These are phyloP conservation scores for Sordariomycetes sp. DNA, from an alignment of 2,329 filamentous ascomycete genomes.

Conservation along the genomic window DNA sequence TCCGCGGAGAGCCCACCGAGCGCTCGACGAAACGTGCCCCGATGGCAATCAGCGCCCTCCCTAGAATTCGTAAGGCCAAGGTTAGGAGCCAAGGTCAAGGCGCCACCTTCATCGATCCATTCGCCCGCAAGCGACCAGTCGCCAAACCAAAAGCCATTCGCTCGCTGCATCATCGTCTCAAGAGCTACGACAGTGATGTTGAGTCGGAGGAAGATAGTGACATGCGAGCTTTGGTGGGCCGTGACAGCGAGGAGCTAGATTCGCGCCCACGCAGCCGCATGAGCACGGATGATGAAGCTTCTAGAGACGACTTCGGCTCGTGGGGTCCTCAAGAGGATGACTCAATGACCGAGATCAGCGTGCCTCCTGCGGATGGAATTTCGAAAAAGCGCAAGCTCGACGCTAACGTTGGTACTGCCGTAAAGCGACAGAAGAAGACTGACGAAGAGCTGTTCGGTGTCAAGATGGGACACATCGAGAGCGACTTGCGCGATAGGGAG, in stretches of 20 bases:
- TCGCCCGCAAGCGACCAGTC: constrained; percentile 53
- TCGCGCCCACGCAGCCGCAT: constrained; percentile 72
- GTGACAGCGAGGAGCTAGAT: constrained; percentile 79
- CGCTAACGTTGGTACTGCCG: constrained; percentile 53
- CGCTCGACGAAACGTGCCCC: constrained; percentile 40
- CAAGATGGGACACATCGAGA: constrained; percentile 43
- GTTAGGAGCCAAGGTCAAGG: constrained; percentile 41
- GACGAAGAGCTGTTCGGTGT: constrained; percentile 72
- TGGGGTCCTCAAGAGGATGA: constrained; percentile 50
- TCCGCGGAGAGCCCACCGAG: constrained; percentile 53
- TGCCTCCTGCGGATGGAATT: constrained; percentile 30
- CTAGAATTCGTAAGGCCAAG: constrained; percentile 66
- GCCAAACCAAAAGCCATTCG: constrained; percentile 43
- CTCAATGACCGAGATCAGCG: constrained; percentile 64
- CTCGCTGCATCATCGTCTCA: constrained; percentile 68
- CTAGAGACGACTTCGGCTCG: constrained; percentile 37
- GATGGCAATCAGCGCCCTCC: constrained; percentile 58
- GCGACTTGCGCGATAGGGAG: constrained; percentile 34
- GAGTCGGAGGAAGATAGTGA: constrained; percentile 79
- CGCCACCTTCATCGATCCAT: constrained; percentile 59
- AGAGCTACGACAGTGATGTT: constrained; percentile 55
- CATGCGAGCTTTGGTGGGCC: constrained; percentile 44
- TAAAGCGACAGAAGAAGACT: constrained; percentile 72
- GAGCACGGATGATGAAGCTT: constrained; percentile 49
- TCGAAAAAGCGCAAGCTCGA: constrained; percentile 68